phyloP scores from a whole-genome alignment of 2,329 filamentous ascomycete species.

The Aplosporella prunicola region DNA sequence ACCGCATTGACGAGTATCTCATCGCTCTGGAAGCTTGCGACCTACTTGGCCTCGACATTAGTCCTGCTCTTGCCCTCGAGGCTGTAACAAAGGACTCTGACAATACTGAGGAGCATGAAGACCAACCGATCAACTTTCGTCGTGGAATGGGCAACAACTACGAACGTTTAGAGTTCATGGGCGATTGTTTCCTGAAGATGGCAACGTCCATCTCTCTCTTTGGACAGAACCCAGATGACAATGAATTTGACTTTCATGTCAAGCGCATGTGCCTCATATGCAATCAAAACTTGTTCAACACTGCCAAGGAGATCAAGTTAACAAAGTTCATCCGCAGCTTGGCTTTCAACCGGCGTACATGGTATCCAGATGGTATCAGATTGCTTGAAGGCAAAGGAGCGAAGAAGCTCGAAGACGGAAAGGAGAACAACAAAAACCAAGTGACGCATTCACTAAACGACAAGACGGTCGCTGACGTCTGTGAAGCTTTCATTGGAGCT shows the following conservation, averaged over 20 bases:
- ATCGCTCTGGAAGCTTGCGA: conserved; percentile 68
- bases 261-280: conserved; percentile 84
- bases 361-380: conserved; percentile 77
- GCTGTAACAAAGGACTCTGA: conserved; percentile 90
- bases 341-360: conserved; percentile 63
- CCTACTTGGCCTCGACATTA: conserved; percentile 54
- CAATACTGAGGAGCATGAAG: conserved; percentile 63
- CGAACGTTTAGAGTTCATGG: conserved; percentile 85
- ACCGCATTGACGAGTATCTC: conserved; percentile 71
- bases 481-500: conserved; percentile 87
- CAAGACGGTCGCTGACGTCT: conserved; percentile 90
- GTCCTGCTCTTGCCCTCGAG: conserved; percentile 65
- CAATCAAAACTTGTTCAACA: conserved; percentile 80
- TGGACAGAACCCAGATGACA: conserved; percentile 62
- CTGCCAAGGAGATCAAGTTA: conserved; percentile 56
- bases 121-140: conserved; percentile 63
- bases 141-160: conserved; percentile 90
- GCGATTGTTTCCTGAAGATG: conserved; percentile 93
- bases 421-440: conserved; percentile 36
- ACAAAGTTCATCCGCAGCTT: conserved; percentile 75
- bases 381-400: conserved; percentile 62
- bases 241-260: conserved; percentile 83
- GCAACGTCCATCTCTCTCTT: conserved; percentile 84
- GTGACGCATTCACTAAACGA: conserved; percentile 73
- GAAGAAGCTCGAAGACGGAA: conserved; percentile 37